A percentile compares a stretch with the other conserved stretches of the same genome.
Conservation (phyloP, 225 moss, liverwort and hornwort genomes). For the Pseudisothecium myosuroides region DNA sequence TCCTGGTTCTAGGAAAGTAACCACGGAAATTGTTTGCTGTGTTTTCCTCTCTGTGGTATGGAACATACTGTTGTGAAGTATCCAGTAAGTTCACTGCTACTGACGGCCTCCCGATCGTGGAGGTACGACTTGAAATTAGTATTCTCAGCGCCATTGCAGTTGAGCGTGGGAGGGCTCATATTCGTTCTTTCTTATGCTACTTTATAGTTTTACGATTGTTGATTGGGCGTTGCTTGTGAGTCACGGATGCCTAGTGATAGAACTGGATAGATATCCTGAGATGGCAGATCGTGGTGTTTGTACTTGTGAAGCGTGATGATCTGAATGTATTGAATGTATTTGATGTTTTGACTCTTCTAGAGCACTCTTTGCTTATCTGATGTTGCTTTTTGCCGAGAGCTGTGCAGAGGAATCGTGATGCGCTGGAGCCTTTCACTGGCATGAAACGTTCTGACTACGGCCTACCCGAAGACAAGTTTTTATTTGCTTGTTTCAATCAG, state of each 20-base stretch:
- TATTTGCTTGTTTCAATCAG: slow-evolving; percentile 99
- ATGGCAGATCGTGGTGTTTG: neutral
- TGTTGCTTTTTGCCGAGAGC: neutral
- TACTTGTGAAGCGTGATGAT: neutral
- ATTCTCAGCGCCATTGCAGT: neutral
- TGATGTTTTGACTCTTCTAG: neutral
- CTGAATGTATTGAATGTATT: neutral
- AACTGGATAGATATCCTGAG: neutral
- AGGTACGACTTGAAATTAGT: neutral
- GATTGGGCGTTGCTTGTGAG: neutral
- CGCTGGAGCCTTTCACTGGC: slow-evolving; percentile 52
- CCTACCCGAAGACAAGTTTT: slow-evolving; percentile 84
- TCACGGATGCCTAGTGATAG: neutral
- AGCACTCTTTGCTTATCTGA: neutral
- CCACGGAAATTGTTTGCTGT: neutral
- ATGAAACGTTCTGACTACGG: slow-evolving; percentile 84
- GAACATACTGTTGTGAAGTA: neutral
- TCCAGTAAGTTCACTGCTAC: neutral
- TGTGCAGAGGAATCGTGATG: slow-evolving; percentile 82
- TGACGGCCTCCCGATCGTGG: neutral
- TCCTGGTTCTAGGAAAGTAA: neutral
- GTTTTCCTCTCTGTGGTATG: neutral
- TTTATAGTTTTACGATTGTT: neutral
- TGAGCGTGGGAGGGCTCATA: neutral
- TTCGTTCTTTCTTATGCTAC: neutral